phyloP scores from a whole-genome alignment of 2,329 filamentous ascomycete species.

The Penicillium sp. region DNA sequence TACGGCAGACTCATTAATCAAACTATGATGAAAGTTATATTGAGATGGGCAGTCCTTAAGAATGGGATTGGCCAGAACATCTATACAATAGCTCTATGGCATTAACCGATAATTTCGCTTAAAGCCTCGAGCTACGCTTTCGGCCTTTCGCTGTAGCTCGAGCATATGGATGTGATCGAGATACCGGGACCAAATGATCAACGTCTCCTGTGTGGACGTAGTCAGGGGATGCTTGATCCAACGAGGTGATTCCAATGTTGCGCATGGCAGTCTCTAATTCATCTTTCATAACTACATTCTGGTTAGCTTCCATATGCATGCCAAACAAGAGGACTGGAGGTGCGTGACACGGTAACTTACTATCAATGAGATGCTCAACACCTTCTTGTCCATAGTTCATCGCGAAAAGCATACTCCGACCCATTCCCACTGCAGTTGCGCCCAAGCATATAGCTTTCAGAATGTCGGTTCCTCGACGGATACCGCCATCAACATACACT shows the following conservation, averaged over 20 bases:
- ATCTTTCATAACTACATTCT: constrained; percentile 42
- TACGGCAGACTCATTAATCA: no score
- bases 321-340: not conserved
- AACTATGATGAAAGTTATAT: not conserved
- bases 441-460: constrained; percentile 56
- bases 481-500: constrained; percentile 55
- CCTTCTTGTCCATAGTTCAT: constrained; percentile 56
- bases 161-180: constrained; percentile 45
- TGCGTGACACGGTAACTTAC: constrained; percentile 41
- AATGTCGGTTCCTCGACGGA: constrained; percentile 55
- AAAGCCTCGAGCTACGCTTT: constrained; percentile 29
- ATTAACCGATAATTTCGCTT: not conserved
- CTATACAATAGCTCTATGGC: not conserved
- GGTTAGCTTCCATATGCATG: not conserved
- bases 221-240: constrained; percentile 46
- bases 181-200: constrained; percentile 49
- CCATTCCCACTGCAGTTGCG: constrained; percentile 55
- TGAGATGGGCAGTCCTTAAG: not conserved
- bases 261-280: constrained; percentile 52
- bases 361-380: constrained; percentile 55
- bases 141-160: constrained; percentile 34
- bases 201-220: constrained; percentile 51
- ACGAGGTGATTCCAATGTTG: constrained; percentile 46
- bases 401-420: constrained; percentile 54
- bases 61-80: not conserved